Base-by-base conservation (phyloP, 805 yeast species). In the Teunomyces barrocoloradensis region DNA sequence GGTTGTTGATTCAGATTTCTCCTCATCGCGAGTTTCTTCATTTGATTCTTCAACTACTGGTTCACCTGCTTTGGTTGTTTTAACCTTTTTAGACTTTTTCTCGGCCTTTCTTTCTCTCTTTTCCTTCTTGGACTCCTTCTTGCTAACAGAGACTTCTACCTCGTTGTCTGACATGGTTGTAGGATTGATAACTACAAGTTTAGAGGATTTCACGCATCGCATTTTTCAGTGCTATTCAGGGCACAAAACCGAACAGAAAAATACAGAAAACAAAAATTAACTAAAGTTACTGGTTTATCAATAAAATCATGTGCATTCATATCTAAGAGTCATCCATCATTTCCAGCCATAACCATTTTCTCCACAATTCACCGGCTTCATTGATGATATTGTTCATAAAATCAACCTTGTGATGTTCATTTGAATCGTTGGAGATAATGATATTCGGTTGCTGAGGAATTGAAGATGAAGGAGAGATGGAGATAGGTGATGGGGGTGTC, bases 331-430 rank as follows among this genome's bases (percentile, higher is more conserved):
- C 68, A 38, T 68, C 73, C 38, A 60, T 55, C 67, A 68, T 63
- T 50, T 72, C 77, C 53, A 63, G 54, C 73, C 73, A 87, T 34
- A 87, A 68, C 88, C 92, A 87, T 57, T 82, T 85, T 53, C 96
- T 74, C 96, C 96, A 89, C 37, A 87, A 72, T 58, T 89, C 96
- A 28, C 96, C 96, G 2, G 95, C 91, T 61, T 85, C 91, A 46
- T 72, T 69, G 37, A 88, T 75, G 25, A 89, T 75, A 53, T 84
- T 85, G 58, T 87, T 90, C 61, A 89, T 85, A 54, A 86, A 89
- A 52, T 77, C 79, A 35, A 74, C 68, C 47, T 71, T 72, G 30
- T 79, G 79, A 47, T 69, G 70, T 43, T 63, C 67, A 2, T 70
- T 64, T 11, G 70, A 56, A 49, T 66, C 69, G 47, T 65, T 64